Base-by-base conservation (phyloP, 305 asterid genomes). In the Galium porrigens region DNA sequence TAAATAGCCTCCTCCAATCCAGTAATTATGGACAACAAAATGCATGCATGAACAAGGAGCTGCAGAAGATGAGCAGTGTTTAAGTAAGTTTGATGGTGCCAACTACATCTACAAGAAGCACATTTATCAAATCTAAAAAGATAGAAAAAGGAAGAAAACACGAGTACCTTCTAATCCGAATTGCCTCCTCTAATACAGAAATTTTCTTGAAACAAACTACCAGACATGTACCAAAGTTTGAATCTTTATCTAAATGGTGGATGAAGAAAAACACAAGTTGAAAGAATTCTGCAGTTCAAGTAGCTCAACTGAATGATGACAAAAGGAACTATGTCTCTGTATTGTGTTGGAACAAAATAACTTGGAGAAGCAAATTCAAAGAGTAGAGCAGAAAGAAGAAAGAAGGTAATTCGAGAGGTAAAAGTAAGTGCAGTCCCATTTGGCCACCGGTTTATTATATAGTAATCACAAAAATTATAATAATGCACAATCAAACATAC, bases 1-100 rank as follows among this genome's bases (percentile, higher is more conserved):
- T 94, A 77, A 68, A 90, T 79, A 58, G 90, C 81, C 81, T 90
- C 95, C 78, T 84, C 95, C 83, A 90, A 83, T 36, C 97, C 95
- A 5, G 94, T 84, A 56, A 85, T 49, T 68, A 72, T 58, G 56
- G 64, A 59, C 73, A 65, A 61, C 68, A 32, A 69, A 75, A 68
- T 6, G 49, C 70, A 73, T 32, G 36, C 36, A 32, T 32, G 5
- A 32, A 32, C 36, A 32, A 32, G 36, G 5, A 32, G 36, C 36
- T 32, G 36, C 36, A 32, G 36, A 32, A 32, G 5, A 32, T 32
- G 36, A 32, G 36, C 5, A 3, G 36, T 32, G 36, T 32, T 32
- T 32, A 32, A 32, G 36, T 32, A 3, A 22, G 22, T 22, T 22
- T 32, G 4, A 9, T 9, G 5, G 48, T 41, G 15, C 48, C 48